Conservation (phyloP, 176 grass and related monocot genomes). For the Cenchrus fungigraminus region DNA sequence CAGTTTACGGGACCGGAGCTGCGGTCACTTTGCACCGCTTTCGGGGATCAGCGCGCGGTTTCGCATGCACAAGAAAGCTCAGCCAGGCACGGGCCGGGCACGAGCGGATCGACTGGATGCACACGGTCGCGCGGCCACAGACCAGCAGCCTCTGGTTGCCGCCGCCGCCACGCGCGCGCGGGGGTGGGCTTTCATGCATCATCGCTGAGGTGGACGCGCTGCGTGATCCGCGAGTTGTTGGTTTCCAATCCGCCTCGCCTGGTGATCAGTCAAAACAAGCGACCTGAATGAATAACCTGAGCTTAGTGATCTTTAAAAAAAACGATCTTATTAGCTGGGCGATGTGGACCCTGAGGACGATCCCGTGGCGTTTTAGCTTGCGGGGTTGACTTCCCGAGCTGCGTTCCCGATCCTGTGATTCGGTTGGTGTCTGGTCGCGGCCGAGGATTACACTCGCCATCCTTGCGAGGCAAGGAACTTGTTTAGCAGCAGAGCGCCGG, state of each 20-base stretch:
- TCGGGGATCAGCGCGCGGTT: background rate
- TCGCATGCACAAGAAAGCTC: background rate
- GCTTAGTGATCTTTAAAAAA: background rate
- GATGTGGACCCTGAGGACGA: background rate
- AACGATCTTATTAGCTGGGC: background rate
- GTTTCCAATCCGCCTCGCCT: background rate
- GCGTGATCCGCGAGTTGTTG: background rate
- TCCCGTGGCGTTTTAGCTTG: conserved; percentile 1
- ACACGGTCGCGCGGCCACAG: no score
- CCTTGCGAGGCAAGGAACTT: conserved; percentile 40
- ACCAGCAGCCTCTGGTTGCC: background rate
- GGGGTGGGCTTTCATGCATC: background rate
- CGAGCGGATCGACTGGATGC: background rate
- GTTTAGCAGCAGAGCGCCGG: no score
- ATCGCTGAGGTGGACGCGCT: conserved; percentile 35
- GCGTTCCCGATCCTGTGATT: no score
- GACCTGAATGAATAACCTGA: background rate
- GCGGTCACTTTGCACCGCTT: background rate
- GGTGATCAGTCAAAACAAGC: background rate
- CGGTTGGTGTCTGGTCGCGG: background rate
- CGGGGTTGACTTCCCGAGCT: background rate
- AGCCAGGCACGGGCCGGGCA: no score
- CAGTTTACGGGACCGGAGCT: no score
- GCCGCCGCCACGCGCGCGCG: background rate
- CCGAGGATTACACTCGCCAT: background rate